A percentile compares a stretch with the other conserved stretches of the same genome.
phyloP scores from a whole-genome alignment of 441 rosid species.

The Arabidopsis hybrid region DNA sequence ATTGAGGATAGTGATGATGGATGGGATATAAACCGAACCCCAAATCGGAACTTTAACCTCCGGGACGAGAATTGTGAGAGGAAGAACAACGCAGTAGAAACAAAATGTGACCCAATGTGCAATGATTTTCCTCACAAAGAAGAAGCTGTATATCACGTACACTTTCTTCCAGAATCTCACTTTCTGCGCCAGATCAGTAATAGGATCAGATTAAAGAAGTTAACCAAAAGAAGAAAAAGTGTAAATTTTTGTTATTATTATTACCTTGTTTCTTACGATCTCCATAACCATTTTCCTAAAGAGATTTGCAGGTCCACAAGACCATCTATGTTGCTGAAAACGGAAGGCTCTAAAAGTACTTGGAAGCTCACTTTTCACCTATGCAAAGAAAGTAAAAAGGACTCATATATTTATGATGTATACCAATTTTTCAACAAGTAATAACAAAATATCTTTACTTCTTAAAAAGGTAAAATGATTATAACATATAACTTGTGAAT shows the following conservation, averaged over 20 bases:
- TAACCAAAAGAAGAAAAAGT: too few relatives aligned
- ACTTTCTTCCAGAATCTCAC: slow-evolving; percentile 96
- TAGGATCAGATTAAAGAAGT: too few relatives aligned
- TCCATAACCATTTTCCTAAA: slow-evolving; percentile 98
- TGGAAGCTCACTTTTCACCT: slow-evolving; percentile 98
- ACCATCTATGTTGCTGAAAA: slow-evolving; percentile 98
- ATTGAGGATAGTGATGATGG: slow-evolving; percentile 78
- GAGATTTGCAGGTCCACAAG: slow-evolving; percentile 97
- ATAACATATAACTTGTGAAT: slow-evolving; percentile 21
- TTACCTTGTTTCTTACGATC: slow-evolving; percentile 77
- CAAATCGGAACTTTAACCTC: slow-evolving; percentile 92
- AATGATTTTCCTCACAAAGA: slow-evolving; percentile 86
- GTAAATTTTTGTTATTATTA: not conserved
- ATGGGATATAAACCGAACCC: slow-evolving; percentile 52
- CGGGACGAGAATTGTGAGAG: slow-evolving; percentile 86
- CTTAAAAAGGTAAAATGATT: slow-evolving; percentile 29
- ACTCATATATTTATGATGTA: not conserved
- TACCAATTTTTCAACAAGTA: slow-evolving; percentile 9
- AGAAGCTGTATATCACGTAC: slow-evolving; percentile 34
- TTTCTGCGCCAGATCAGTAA: slow-evolving; percentile 55
- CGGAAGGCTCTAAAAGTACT: slow-evolving; percentile 97
- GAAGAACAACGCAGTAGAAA: slow-evolving; percentile 92
- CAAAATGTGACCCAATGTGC: slow-evolving; percentile 92
- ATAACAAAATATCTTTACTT: slow-evolving; percentile 23
- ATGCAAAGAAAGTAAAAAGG: too few relatives aligned